Evolutionary conservation across 495 filamentous ascomycete species (phyloP), one percentile per base, ranked within the genome.

Genomic region (Halenospora varia): DNA sequence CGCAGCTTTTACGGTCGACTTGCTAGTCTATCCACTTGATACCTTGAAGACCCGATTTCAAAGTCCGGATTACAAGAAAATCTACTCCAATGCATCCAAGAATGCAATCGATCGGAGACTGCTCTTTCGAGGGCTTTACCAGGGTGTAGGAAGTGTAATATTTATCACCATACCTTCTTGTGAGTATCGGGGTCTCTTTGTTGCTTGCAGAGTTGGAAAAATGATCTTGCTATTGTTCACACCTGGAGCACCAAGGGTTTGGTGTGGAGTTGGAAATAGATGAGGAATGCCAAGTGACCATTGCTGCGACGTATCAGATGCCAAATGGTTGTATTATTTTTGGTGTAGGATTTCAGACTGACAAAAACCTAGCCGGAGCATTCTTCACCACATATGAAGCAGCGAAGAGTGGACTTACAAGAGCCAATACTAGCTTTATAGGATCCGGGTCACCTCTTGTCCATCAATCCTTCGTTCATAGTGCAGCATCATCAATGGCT

Each of bases 361-460:
- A n/a, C n/a, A n/a, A n/a, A n/a, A n/a, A n/a, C n/a, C n/a, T n/a
- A n/a, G 88, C 91, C 48, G 90, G 90, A 56, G 81, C 88, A 25
- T 97, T 96, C 74, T 96, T 96, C 73, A 90, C 88, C 10, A 88
- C 88, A 4, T 96, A 96, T 70, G 92, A 96, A 75, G 79, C 77
- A 18, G 71, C 78, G 9, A 95, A 92, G 72, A 71, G 76, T 13
- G 65, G 79, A n/a, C 69, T 88, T 1, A 67, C 73, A 41, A 64
- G 70, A 25, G 63, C 68, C 41, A 78, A 77, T 72, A 57, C 73
- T 13, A 60, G 51, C 20, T 63, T 81, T 1, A 55, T 62, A 18
- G 65, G 70, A 23, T 60, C 58, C 11, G 56, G 68, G 0, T 73
- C 63, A 11, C 55, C 68, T 22, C 68, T 69, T 22, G 68, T 89